Conservation (phyloP, 305 asterid species). For the Rubia tinctorum region DNA sequence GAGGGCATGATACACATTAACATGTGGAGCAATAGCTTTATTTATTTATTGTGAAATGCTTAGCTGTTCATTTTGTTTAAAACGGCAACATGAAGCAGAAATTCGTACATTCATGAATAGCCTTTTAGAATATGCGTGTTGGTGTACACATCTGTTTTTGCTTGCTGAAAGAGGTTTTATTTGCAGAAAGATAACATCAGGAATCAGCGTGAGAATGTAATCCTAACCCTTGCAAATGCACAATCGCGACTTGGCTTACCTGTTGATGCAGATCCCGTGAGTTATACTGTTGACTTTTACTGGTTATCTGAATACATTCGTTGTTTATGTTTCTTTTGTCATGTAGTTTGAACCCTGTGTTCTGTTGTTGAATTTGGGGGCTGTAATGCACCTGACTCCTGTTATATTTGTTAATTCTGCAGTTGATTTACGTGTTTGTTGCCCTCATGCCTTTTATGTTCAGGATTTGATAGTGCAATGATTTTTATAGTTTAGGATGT, state of each 20-base stretch:
- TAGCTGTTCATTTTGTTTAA: neutral
- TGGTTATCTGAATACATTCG: neutral
- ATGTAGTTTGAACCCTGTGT: neutral
- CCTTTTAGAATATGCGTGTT: neutral
- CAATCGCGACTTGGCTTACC: constrained; percentile 85
- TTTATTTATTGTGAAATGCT: neutral
- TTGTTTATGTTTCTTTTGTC: constrained; percentile 17
- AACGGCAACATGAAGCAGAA: neutral
- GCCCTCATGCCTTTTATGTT: neutral
- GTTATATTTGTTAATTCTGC: no score
- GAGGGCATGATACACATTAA: neutral
- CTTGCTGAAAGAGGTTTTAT: constrained; percentile 20
- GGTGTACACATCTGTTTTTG: neutral
- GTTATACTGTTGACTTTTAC: constrained; percentile 27
- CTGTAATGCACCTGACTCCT: neutral
- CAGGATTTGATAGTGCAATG: neutral
- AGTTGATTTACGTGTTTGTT: neutral
- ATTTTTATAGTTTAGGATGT: no score
- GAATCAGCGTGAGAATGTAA: constrained; percentile 96
- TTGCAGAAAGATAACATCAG: constrained; percentile 86
- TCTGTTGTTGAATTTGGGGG: neutral
- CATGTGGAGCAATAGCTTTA: neutral
- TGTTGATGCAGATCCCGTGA: constrained; percentile 77
- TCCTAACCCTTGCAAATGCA: constrained; percentile 81
- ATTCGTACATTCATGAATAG: neutral